These are phyloP conservation scores for Linnemannia hyalina DNA, from an alignment of 192 early-diverging fungal genomes.

Conservation along the genomic window DNA sequence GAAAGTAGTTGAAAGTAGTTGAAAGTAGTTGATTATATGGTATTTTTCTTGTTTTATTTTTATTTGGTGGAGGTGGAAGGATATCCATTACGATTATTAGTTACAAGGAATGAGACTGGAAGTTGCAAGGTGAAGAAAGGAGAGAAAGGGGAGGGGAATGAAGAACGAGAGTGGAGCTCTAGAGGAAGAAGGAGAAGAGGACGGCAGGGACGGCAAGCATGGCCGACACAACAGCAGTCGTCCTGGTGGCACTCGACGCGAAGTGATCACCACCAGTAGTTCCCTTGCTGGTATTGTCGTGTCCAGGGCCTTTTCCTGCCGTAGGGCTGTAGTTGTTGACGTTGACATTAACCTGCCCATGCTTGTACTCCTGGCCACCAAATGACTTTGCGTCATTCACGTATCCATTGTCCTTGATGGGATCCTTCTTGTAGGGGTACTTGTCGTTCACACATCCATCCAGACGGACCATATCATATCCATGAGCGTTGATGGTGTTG, in stretches of 20 bases:
- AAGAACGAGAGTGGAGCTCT: neutral
- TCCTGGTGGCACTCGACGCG: conserved; percentile 5
- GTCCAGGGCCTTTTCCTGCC: neutral
- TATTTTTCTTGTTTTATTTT: too few species aligned
- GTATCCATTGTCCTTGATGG: conserved; percentile 37
- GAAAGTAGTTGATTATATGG: neutral
- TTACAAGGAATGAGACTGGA: too few species aligned
- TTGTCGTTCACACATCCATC: conserved; percentile 68
- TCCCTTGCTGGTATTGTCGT: neutral
- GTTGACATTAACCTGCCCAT: conserved; percentile 56
- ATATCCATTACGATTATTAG: too few species aligned
- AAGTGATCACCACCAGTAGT: neutral
- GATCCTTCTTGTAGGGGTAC: conserved; percentile 60
- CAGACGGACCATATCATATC: conserved; percentile 66
- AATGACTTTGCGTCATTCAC: conserved; percentile 58
- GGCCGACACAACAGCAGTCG: neutral
- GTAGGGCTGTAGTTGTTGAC: neutral
- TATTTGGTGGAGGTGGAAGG: too few species aligned
- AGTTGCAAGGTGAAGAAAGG: neutral
- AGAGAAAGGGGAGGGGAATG: neutral
- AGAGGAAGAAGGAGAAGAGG: conserved; percentile 14
- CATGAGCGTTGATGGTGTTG: conserved; percentile 56
- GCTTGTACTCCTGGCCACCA: conserved; percentile 57
- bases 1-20: neutral
- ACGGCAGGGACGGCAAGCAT: conserved; percentile 19